These are phyloP conservation scores for Ploettnerulaceae sp. DNA, from an alignment of 2,329 filamentous ascomycete species.

Conservation along the genomic window DNA sequence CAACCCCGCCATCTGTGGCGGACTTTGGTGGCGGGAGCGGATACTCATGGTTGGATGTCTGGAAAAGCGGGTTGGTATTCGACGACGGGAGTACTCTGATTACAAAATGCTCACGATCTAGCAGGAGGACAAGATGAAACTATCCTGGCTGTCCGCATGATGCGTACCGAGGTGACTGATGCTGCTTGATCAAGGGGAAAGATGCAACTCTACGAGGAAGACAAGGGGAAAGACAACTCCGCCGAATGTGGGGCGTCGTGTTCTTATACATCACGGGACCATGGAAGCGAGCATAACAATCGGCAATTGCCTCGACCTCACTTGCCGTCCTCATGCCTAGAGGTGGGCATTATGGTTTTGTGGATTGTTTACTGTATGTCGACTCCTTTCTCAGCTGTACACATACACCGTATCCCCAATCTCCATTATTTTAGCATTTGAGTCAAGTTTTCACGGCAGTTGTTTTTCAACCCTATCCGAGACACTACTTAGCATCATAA, in stretches of 20 bases:
- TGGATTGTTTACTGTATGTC: too few species aligned
- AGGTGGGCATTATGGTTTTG: background rate
- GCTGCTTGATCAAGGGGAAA: background rate
- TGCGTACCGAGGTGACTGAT: too few species aligned
- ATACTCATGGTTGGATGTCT: background rate
- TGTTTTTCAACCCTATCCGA: conserved; percentile 3
- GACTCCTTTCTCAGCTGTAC: background rate
- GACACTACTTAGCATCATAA: background rate
- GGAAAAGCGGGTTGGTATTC: too few species aligned
- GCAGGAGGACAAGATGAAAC: too few species aligned
- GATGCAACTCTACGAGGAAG: background rate
- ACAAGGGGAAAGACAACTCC: background rate
- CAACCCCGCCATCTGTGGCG: conserved; percentile 5
- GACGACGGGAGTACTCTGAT: too few species aligned
- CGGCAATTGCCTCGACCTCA: conserved; percentile 6
- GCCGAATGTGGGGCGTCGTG: background rate
- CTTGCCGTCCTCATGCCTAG: conserved; percentile 1
- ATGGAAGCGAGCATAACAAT: background rate
- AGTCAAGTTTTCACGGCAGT: conserved; percentile 5
- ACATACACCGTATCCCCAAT: background rate
- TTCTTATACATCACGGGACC: conserved; percentile 3
- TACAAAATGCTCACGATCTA: too few species aligned
- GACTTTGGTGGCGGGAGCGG: background rate
- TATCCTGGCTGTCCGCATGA: too few species aligned
- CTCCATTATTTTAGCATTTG: background rate